Conservation (phyloP, 75 land plant species). For the Sequoiadendron giganteum region DNA sequence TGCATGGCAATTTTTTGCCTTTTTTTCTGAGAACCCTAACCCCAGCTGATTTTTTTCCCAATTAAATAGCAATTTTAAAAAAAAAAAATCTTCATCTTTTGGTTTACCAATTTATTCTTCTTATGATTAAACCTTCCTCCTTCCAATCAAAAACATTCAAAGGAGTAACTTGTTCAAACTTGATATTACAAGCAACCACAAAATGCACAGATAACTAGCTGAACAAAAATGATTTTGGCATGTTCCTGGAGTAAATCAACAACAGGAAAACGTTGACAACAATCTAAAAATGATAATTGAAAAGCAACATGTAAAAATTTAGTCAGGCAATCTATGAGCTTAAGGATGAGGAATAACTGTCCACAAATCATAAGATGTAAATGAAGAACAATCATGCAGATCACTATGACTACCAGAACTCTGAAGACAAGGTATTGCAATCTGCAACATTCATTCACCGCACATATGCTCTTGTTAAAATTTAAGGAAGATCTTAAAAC, state of each 20-base stretch:
- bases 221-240: not conserved
- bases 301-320: not conserved
- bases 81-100: too few relatives aligned
- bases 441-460: not conserved
- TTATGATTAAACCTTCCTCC: not conserved
- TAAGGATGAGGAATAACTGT: not conserved
- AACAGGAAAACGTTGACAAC: not conserved
- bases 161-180: not conserved
- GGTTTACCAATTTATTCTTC: not conserved
- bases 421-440: not conserved
- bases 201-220: not conserved
- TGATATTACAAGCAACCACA: not conserved
- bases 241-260: not conserved
- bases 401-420: not conserved
- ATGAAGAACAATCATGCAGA: not conserved
- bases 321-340: not conserved
- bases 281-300: not conserved
- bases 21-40: too few relatives aligned
- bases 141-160: not conserved
- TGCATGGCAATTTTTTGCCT: too few relatives aligned
- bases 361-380: not conserved
- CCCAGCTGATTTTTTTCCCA: too few relatives aligned
- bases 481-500: not conserved
- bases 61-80: too few relatives aligned
- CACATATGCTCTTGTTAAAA: not conserved